phyloP scores from a whole-genome alignment of 164 flowering plant species.

The Macadamia integrifolia region DNA sequence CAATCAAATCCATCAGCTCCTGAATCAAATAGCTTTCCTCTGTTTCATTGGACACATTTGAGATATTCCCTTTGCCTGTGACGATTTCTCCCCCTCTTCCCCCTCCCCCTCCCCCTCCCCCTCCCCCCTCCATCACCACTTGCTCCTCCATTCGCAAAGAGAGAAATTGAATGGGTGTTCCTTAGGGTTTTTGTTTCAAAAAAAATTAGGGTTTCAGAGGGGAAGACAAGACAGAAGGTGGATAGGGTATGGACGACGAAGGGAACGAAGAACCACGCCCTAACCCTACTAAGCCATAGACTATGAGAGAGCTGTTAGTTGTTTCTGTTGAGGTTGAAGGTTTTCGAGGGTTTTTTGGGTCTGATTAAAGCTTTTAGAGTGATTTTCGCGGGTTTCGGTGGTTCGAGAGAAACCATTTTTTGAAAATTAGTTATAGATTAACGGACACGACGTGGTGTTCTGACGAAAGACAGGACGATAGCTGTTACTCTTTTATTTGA shows the following conservation, averaged over 20 bases:
- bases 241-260: background rate
- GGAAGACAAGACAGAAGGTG: background rate
- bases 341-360: constrained; percentile 16
- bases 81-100: constrained; percentile 10
- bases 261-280: constrained; percentile 13
- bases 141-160: constrained; percentile 10
- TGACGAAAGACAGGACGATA: background rate
- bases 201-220: background rate
- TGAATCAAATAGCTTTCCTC: constrained; percentile 23
- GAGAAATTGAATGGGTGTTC: background rate
- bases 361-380: constrained; percentile 2
- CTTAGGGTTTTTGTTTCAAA: background rate
- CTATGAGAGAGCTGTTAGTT: background rate
- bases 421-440: constrained; percentile 19
- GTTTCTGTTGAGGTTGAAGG: background rate
- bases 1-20: constrained; percentile 39
- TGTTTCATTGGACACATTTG: background rate
- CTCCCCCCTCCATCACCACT: constrained; percentile 1
- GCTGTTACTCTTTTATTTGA: no score
- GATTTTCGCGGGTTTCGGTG: constrained; percentile 19
- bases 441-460: background rate
- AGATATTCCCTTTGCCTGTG: background rate
- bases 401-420: background rate
- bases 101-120: constrained; percentile 4
- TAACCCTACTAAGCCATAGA: constrained; percentile 21